phyloP scores from a whole-genome alignment of 495 filamentous ascomycete species.

The Daldinia loculata region DNA sequence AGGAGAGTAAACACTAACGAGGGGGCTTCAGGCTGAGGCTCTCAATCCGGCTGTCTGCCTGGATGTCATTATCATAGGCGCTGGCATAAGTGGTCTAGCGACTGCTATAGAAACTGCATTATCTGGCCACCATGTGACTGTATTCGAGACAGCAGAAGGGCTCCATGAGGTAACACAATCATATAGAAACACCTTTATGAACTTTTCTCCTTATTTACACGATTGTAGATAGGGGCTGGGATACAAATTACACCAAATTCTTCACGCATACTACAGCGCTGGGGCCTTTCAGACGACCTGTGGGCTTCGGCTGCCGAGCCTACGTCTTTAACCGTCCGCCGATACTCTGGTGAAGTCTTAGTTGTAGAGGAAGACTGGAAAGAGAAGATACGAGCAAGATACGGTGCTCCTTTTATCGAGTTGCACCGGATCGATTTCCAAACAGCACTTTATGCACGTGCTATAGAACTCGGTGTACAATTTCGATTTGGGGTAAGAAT shows the following conservation, averaged over 20 bases:
- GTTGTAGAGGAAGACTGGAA: slow-evolving; percentile 44
- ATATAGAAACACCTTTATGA: neutral
- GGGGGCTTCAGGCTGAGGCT: neutral
- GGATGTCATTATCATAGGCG: slow-evolving; percentile 64
- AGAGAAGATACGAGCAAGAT: slow-evolving; percentile 42
- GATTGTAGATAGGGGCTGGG: slow-evolving; percentile 53
- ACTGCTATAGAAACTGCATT: slow-evolving; percentile 55
- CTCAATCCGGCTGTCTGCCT: slow-evolving; percentile 31
- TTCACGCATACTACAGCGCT: slow-evolving; percentile 54
- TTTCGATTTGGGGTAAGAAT: slow-evolving; percentile 46
- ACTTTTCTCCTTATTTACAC: neutral
- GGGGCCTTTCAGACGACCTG: slow-evolving; percentile 56
- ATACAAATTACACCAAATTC: slow-evolving; percentile 58
- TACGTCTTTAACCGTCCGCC: slow-evolving; percentile 36
- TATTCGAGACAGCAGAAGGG: slow-evolving; percentile 41
- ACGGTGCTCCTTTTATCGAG: slow-evolving; percentile 52
- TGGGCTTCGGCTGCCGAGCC: slow-evolving; percentile 45
- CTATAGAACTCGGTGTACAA: slow-evolving; percentile 48
- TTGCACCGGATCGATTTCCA: slow-evolving; percentile 59
- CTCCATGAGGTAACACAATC: slow-evolving; percentile 41
- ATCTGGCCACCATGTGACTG: slow-evolving; percentile 41
- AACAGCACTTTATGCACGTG: slow-evolving; percentile 47
- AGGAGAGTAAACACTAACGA: neutral
- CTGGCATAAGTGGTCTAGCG: slow-evolving; percentile 66
- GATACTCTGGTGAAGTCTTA: slow-evolving; percentile 49